These are phyloP conservation scores for Gaeumannomyces tritici DNA, from an alignment of 2,329 filamentous ascomycete species.

Conservation along the genomic window DNA sequence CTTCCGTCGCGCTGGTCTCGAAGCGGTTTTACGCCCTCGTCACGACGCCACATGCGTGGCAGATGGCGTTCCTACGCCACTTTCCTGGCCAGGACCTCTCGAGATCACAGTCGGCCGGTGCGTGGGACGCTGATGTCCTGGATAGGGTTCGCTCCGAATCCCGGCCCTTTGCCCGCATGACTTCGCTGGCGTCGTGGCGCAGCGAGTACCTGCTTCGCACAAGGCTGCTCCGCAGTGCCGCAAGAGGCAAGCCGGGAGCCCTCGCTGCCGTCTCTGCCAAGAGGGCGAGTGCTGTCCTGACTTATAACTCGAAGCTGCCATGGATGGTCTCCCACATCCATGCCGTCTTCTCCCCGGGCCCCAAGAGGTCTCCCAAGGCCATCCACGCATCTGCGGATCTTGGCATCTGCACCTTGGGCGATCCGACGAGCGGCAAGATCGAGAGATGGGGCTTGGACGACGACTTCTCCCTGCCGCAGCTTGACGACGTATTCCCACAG, in stretches of 20 bases:
- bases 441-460: slow-evolving; percentile 78
- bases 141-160: slow-evolving; percentile 54
- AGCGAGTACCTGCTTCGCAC: slow-evolving; percentile 92
- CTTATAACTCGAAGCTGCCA: slow-evolving; percentile 76
- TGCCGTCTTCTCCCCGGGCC: slow-evolving; percentile 56
- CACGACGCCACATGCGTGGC: slow-evolving; percentile 88
- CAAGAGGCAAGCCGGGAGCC: slow-evolving; percentile 68
- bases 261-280: slow-evolving; percentile 40
- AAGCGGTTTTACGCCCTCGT: slow-evolving; percentile 79
- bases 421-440: slow-evolving; percentile 65
- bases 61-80: slow-evolving; percentile 81
- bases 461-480: slow-evolving; percentile 63
- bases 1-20: slow-evolving; percentile 75
- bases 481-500: slow-evolving; percentile 66
- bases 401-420: slow-evolving; percentile 70
- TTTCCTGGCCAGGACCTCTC: slow-evolving; percentile 63
- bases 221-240: slow-evolving; percentile 69
- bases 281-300: slow-evolving; percentile 64
- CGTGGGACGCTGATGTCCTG: neutral
- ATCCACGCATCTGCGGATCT: slow-evolving; percentile 77
- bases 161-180: slow-evolving; percentile 75
- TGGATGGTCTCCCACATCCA: slow-evolving; percentile 74
- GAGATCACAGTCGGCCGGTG: neutral
- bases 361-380: slow-evolving; percentile 67
- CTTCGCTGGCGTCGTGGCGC: slow-evolving; percentile 80